Percentiles rank a stretch among this genome's conserved stretches.
phyloP scores from a whole-genome alignment of 768 basidiomycete species.

The Leccinum rimulosum region DNA sequence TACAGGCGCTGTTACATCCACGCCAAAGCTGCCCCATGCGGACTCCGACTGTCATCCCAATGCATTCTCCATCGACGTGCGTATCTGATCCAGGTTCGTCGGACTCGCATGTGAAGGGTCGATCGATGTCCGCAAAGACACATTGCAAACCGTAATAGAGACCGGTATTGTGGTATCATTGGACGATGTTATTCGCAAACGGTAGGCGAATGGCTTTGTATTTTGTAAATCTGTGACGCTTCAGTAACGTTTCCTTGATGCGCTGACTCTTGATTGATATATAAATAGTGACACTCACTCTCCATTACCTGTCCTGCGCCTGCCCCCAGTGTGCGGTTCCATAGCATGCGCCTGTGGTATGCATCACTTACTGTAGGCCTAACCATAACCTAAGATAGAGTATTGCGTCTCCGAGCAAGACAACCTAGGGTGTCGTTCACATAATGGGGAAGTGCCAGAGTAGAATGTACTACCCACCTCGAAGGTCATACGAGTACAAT shows the following conservation, averaged over 20 bases:
- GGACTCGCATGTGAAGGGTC: constrained; percentile 1
- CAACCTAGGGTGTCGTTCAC: constrained; percentile 35
- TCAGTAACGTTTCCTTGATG: constrained; percentile 20
- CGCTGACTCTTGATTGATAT: constrained; percentile 16
- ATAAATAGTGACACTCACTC: constrained; percentile 22
- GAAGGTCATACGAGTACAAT: constrained; percentile 55
- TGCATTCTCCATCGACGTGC: constrained; percentile 12
- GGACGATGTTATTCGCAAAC: constrained; percentile 24
- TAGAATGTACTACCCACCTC: constrained; percentile 43
- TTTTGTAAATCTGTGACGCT: constrained; percentile 21
- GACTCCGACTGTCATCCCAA: constrained; percentile 20
- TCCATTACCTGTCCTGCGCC: constrained; percentile 53
- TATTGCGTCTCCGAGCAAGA: constrained; percentile 50
- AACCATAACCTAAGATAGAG: constrained; percentile 6
- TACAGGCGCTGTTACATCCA: too few species aligned
- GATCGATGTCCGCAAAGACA: not conserved
- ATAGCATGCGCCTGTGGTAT: constrained; percentile 43
- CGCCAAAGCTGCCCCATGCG: constrained; percentile 9
- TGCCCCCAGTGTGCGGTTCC: constrained; percentile 43
- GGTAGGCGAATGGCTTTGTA: constrained; percentile 35
- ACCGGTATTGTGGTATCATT: constrained; percentile 19
- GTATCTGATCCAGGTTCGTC: constrained; percentile 9
- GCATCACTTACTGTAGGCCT: constrained; percentile 1
- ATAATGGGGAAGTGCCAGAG: constrained; percentile 40
- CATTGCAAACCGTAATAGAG: constrained; percentile 21